Evolutionary conservation across 2,329 filamentous ascomycete genomes (phyloP).

Genomic region (Aspergillus brunneoviolaceus): DNA sequence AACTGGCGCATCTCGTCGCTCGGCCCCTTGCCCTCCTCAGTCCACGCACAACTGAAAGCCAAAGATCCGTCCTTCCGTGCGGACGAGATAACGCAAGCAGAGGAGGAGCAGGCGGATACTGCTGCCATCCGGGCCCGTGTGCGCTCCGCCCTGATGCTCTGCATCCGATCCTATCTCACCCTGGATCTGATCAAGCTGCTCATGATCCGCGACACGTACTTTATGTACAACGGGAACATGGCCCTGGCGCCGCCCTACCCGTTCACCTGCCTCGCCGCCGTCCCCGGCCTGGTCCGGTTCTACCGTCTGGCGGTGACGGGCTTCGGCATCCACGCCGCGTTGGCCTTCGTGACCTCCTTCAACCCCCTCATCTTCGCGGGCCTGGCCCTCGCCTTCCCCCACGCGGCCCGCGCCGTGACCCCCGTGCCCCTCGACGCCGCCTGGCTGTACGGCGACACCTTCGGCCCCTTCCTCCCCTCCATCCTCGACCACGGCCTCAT

Average conservation of each 20-base stretch:
- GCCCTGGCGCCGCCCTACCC: conserved; percentile 45
- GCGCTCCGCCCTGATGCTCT: conserved; percentile 43
- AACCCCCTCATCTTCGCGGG: conserved; percentile 62
- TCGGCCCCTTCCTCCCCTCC: conserved; percentile 48
- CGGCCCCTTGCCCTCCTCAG: conserved; percentile 31
- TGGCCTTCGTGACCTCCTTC: conserved; percentile 62
- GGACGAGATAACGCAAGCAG: neutral
- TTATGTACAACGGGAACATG: conserved; percentile 58
- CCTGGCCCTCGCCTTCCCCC: conserved; percentile 49
- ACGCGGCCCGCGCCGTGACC: conserved; percentile 56
- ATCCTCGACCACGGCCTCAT: conserved; percentile 64
- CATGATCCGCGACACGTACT: conserved; percentile 78
- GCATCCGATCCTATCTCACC: conserved; percentile 61
- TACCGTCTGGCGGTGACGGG: conserved; percentile 61
- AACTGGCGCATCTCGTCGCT: conserved; percentile 56
- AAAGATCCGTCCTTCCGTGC: neutral
- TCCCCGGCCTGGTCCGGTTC: conserved; percentile 49
- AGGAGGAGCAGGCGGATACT: no score
- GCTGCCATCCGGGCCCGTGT: conserved; percentile 43
- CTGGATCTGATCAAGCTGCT: conserved; percentile 69
- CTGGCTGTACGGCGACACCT: conserved; percentile 63
- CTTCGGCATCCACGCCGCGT: conserved; percentile 57
- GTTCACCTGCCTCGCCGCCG: conserved; percentile 37
- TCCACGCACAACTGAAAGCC: conserved; percentile 25
- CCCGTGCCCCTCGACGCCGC: conserved; percentile 60